Evolutionary conservation across 2,329 filamentous ascomycete species (phyloP), one percentile per base, ranked within the genome.

Genomic region (Cercospora berteroae): DNA sequence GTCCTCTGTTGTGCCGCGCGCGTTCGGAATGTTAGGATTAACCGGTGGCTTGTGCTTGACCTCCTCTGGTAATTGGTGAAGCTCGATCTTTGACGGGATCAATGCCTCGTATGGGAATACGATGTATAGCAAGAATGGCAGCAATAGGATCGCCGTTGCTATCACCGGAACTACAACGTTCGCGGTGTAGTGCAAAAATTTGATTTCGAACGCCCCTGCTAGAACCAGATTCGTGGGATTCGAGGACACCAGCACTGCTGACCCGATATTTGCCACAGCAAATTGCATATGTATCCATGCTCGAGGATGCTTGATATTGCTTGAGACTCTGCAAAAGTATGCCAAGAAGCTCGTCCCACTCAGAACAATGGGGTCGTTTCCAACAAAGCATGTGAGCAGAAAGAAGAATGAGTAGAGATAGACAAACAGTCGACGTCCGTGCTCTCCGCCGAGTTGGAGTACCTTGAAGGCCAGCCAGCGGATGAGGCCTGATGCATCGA

Each of bases 211-310:
- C 2, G 90, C 90, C 4, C 90, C 89, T 0, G 90, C 89, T 0
- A 92, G 83, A 0, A 92, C 90, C 7, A 92, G 83, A 64, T 93
- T 93, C 2, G 90, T 92, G 0, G 90, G 90, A 67, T 93, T 93
- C 0, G 90, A 92, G 0, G 90, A 92, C 9, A 93, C 90, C 12
- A 93, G 81, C 25, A 92, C 90, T 0, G 90, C 89, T 0, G 90
- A 92, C 1, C 87, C 88, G 58, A 92, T 90, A 69, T 92, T 92
- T 61, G 89, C 89, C 1, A 91, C 78, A 16, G 90, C 85, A 66
- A 92, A 92, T 67, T 93, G 90, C 1, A 86, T 86, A 71, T 88
- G 85, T 23, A 92, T 91, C 90, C 90, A 92, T 0, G 90, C 90
- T 73, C 87, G 81, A 0, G 90, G 89, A 65, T 90, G 86, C 10